A percentile compares a stretch with the other conserved stretches of the same genome.
These are phyloP conservation scores for Ulvella scutata DNA, from an alignment of 139 green algal genomes.

Conservation along the genomic window DNA sequence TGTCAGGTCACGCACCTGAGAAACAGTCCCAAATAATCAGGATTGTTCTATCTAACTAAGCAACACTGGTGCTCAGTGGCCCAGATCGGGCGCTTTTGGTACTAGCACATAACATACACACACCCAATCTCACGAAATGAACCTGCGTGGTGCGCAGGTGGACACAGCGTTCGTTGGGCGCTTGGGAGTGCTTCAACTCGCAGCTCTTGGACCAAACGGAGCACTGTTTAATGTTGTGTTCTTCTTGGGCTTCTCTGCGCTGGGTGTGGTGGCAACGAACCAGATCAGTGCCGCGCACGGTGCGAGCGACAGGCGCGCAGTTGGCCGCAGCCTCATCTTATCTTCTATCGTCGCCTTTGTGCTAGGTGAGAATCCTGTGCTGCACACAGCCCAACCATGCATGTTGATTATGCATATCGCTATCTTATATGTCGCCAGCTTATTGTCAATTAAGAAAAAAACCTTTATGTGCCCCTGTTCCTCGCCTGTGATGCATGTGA, in stretches of 20 bases:
- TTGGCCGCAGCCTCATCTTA: constrained; percentile 11
- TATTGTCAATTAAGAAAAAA: no score
- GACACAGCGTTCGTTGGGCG: constrained; percentile 16
- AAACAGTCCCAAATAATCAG: no score
- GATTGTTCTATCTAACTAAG: no score
- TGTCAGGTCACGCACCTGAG: no score
- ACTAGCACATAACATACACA: no score
- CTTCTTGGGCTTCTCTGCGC: constrained; percentile 18
- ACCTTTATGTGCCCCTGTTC: no score
- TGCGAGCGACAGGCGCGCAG: constrained; percentile 1
- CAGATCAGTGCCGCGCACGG: constrained; percentile 14
- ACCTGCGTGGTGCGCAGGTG: no score
- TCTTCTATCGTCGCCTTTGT: not conserved
- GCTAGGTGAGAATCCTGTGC: not conserved
- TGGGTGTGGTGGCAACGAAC: constrained; percentile 18
- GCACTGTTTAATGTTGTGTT: constrained; percentile 20
- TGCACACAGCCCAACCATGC: not conserved
- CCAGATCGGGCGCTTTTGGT: no score
- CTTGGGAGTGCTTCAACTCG: constrained; percentile 11
- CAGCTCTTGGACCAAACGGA: constrained; percentile 15
- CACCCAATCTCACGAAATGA: no score
- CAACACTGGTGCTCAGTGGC: no score
- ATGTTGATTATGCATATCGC: not conserved
- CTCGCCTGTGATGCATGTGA: no score
- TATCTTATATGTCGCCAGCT: no score